Conservation (phyloP, 2,329 filamentous ascomycete species). For the Fusarium nelsonii region DNA sequence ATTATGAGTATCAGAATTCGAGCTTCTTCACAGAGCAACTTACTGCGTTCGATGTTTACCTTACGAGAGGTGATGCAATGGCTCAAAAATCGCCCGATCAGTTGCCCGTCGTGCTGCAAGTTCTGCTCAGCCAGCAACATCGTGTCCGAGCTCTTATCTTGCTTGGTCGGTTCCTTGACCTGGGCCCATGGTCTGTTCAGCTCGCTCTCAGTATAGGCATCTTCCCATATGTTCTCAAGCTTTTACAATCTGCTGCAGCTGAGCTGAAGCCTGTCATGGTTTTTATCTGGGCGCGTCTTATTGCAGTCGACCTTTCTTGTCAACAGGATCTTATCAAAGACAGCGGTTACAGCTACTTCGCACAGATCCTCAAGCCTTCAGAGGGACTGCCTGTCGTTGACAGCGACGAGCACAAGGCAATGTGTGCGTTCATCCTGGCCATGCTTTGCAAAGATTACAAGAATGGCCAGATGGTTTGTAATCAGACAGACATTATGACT, state of each 20-base stretch:
- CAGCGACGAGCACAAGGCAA: slow-evolving; percentile 93
- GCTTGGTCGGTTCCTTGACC: slow-evolving; percentile 91
- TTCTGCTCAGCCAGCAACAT: slow-evolving; percentile 95
- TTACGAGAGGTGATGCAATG: slow-evolving; percentile 82
- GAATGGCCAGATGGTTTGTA: slow-evolving; percentile 90
- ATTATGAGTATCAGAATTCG: slow-evolving; percentile 95
- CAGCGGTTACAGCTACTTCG: slow-evolving; percentile 97
- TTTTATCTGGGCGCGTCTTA: slow-evolving; percentile 97
- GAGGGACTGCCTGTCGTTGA: slow-evolving; percentile 88
- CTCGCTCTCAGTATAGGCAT: slow-evolving; percentile 97
- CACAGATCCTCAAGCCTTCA: slow-evolving; percentile 86
- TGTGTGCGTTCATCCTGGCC: slow-evolving; percentile 97
- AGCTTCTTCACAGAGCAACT: slow-evolving; percentile 97
- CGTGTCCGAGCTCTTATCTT: slow-evolving; percentile 90
- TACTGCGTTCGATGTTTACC: slow-evolving; percentile 96
- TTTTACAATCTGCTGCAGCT: slow-evolving; percentile 92
- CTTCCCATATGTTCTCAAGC: slow-evolving; percentile 97
- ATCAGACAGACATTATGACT: slow-evolving; percentile 89
- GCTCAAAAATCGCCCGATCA: slow-evolving; percentile 92
- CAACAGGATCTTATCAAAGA: slow-evolving; percentile 96
- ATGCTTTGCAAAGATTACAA: slow-evolving; percentile 97
- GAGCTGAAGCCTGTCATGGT: slow-evolving; percentile 99
- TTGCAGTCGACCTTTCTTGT: slow-evolving; percentile 94
- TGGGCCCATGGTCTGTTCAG: slow-evolving; percentile 99
- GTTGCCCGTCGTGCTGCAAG: slow-evolving; percentile 94